Evolutionary conservation across 129 eudicot species (phyloP), one percentile per base, ranked within the genome.

Genomic region (Flaveria bidentis): DNA sequence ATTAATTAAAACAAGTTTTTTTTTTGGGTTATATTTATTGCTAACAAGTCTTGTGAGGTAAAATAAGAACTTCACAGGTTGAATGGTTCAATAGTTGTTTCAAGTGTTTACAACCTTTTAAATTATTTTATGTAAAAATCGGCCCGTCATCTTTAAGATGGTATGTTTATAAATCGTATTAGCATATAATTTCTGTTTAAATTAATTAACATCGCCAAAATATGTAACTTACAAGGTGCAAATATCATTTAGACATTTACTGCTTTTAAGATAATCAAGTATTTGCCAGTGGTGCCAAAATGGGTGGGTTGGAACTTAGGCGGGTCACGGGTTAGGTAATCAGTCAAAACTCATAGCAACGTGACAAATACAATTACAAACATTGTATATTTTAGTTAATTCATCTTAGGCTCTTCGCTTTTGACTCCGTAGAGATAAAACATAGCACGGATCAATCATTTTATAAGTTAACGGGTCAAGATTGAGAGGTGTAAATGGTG

Each of bases 1-100:
- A 33, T 64, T 64, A 36, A 28, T 64, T n/a, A 64, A 64, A 64
- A 14, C 67, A 6, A 63, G 42, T n/a, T n/a, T 26, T 63, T 13
- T 13, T 13, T 12, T 63, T 25, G 50, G 36, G 30, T 63, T 46
- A 18, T 67, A 57, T 51, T 16, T 14, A 26, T 75, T 75, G 52
- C 46, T 42, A 74, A 62, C 16, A 23, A 36, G 25, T 63, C 57
- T 39, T 12, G 17, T 52, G 15, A 4, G 41, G 41, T 36, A 36
- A 33, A 33, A 33, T 33, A 9, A 52, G 18, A 44, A 18, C 8
- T 17, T 55, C 10, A 39, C 25, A 2, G 23, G 60, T 17, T 13
- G 11, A 57, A 57, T 22, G 5, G 63, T 9, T 7, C 5, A 57
- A 20, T 26, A 61, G 33, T 58, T 58, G 65, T 58, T 58, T 23